Evolutionary conservation across 768 basidiomycete genomes (phyloP).

Genomic region (Paxillus rubicundulus): DNA sequence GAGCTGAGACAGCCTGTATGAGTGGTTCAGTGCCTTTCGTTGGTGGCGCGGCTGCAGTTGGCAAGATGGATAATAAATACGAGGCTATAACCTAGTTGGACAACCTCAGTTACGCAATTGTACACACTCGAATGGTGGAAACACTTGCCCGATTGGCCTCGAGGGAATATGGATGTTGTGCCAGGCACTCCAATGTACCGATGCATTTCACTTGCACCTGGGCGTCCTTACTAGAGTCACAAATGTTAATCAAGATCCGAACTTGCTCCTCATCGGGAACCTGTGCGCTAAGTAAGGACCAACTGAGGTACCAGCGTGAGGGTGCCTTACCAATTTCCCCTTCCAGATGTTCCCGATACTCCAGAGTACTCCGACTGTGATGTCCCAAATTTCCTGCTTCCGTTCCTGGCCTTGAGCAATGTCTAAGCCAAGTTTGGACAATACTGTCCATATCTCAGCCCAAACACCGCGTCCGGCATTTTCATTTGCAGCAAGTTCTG

Average conservation of each 20-base stretch:
- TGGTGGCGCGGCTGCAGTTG: slow-evolving; percentile 38
- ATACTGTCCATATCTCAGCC: slow-evolving; percentile 61
- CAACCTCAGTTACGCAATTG: background rate
- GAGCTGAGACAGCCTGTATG: slow-evolving; percentile 74
- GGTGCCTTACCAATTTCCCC: slow-evolving; percentile 52
- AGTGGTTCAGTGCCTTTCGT: slow-evolving; percentile 60
- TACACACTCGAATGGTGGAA: slow-evolving; percentile 33
- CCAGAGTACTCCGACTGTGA: slow-evolving; percentile 83
- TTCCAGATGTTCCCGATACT: slow-evolving; percentile 79
- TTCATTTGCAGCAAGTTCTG: slow-evolving; percentile 42
- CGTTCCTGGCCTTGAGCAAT: slow-evolving; percentile 62
- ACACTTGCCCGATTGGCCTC: slow-evolving; percentile 49
- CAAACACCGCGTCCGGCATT: slow-evolving; percentile 57
- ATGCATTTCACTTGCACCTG: slow-evolving; percentile 71
- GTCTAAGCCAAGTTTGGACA: slow-evolving; percentile 59
- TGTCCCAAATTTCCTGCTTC: slow-evolving; percentile 73
- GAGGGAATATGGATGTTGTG: slow-evolving; percentile 60
- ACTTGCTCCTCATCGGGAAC: slow-evolving; percentile 60
- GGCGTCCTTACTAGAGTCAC: slow-evolving; percentile 52
- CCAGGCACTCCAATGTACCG: slow-evolving; percentile 83
- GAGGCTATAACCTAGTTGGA: slow-evolving; percentile 52
- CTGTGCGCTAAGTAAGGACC: slow-evolving; percentile 32
- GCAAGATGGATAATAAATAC: slow-evolving; percentile 66
- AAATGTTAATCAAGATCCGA: slow-evolving; percentile 63
- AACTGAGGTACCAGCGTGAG: background rate